phyloP scores from a whole-genome alignment of 768 basidiomycete genomes.

The Suillus subluteus region DNA sequence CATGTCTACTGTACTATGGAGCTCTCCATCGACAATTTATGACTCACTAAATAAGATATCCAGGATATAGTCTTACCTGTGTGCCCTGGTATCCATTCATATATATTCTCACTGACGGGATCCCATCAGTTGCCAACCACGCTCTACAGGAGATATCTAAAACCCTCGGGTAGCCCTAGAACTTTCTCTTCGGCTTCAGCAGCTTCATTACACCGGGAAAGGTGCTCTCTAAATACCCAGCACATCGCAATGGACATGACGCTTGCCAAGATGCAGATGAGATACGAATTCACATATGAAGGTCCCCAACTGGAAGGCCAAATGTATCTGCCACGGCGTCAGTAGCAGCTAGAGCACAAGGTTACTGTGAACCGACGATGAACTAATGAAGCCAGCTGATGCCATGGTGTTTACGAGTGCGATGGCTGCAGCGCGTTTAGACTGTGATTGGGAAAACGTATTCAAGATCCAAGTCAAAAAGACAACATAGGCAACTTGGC shows the following conservation, averaged over 20 bases:
- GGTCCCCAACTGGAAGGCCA: conserved; percentile 75
- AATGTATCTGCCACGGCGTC: conserved; percentile 46
- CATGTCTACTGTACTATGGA: background rate
- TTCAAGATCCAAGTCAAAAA: conserved; percentile 57
- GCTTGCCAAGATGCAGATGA: conserved; percentile 66
- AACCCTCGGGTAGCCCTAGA: conserved; percentile 38
- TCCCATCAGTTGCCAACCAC: too few relatives aligned
- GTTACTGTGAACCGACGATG: conserved; percentile 57
- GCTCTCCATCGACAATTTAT: background rate
- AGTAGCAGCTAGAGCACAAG: background rate
- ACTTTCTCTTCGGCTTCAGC: conserved; percentile 41
- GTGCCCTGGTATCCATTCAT: too few relatives aligned
- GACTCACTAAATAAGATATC: background rate
- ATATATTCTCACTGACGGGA: background rate
- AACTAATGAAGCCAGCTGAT: conserved; percentile 78
- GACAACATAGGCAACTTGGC: conserved; percentile 68
- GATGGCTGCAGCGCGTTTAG: conserved; percentile 82
- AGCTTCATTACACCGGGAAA: conserved; percentile 43
- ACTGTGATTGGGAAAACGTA: conserved; percentile 71
- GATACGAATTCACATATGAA: conserved; percentile 68
- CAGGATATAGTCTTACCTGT: background rate
- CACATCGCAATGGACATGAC: conserved; percentile 52
- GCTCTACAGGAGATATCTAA: conserved; percentile 48
- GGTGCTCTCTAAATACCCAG: conserved; percentile 47
- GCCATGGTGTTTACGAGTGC: conserved; percentile 80